phyloP scores from a whole-genome alignment of 73 alveolate genomes.

The Breviolum minutum region DNA sequence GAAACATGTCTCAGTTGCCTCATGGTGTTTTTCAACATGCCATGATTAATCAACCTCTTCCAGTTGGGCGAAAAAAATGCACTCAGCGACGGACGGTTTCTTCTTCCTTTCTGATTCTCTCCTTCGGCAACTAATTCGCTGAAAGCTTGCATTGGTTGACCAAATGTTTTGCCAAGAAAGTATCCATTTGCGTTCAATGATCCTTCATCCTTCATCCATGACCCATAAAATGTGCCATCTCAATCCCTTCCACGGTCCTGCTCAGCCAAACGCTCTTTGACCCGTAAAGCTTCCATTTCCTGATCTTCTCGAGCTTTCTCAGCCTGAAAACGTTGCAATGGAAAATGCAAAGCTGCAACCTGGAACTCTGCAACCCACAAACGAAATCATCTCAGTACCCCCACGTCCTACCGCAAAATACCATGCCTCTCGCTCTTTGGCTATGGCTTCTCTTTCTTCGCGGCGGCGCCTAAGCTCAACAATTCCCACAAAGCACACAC shows the following conservation, averaged over 20 bases:
- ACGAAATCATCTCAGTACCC: background rate
- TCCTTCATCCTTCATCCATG: background rate
- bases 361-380: background rate
- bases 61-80: no score
- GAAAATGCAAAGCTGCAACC: background rate
- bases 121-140: background rate
- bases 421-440: constrained; percentile 85
- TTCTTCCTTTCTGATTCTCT: constrained; percentile 63
- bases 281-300: constrained; percentile 26
- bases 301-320: constrained; percentile 39
- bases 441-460: constrained; percentile 60
- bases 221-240: background rate
- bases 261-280: constrained; percentile 35
- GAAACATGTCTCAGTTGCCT: no score
- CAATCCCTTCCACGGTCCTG: constrained; percentile 12
- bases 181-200: background rate
- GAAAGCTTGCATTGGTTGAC: no score
- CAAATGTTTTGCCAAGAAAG: no score
- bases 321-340: background rate
- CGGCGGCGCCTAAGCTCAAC: constrained; percentile 42
- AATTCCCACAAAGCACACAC: background rate
- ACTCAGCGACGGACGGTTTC: constrained; percentile 24
- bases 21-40: no score
- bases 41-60: no score
- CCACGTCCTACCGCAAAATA: background rate